phyloP scores from a whole-genome alignment of 331 rosid genomes.

The Quercus lobata region DNA sequence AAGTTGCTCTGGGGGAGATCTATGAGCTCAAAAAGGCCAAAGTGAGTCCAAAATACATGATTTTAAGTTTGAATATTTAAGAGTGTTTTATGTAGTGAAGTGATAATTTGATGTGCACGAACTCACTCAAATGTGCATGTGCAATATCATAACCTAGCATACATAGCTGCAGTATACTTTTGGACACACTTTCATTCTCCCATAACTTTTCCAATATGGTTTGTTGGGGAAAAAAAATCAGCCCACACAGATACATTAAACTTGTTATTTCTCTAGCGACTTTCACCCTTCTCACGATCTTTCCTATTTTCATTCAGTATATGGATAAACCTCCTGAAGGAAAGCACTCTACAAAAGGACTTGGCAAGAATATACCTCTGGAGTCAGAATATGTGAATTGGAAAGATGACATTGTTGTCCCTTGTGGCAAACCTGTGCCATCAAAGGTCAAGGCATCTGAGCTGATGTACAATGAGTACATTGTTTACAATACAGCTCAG shows the following conservation, averaged over 20 bases:
- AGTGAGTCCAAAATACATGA: slow-evolving; percentile 35
- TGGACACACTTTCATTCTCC: not conserved
- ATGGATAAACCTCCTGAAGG: slow-evolving; percentile 92
- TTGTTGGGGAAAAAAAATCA: not conserved
- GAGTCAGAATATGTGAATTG: slow-evolving; percentile 58
- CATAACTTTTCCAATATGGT: not conserved
- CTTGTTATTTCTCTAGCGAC: not conserved
- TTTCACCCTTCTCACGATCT: not conserved
- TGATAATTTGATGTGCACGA: too few relatives aligned
- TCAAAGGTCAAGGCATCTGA: slow-evolving; percentile 63
- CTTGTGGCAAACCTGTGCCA: slow-evolving; percentile 91
- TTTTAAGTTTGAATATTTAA: not conserved
- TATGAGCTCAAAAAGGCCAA: slow-evolving; percentile 81
- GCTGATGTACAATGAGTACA: slow-evolving; percentile 93
- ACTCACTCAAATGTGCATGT: too few relatives aligned
- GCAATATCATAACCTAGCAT: too few relatives aligned
- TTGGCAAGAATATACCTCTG: slow-evolving; percentile 79
- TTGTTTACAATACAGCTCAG: slow-evolving; percentile 82
- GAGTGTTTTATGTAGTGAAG: not conserved
- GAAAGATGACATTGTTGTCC: slow-evolving; percentile 75
- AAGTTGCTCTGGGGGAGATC: slow-evolving; percentile 90
- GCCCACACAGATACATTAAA: not conserved
- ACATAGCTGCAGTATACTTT: too few relatives aligned
- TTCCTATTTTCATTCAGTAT: slow-evolving; percentile 41
- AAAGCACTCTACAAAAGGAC: slow-evolving; percentile 90